These are phyloP conservation scores for Porogramme epimiltina DNA, from an alignment of 1,284 basidiomycete genomes.

Conservation along the genomic window DNA sequence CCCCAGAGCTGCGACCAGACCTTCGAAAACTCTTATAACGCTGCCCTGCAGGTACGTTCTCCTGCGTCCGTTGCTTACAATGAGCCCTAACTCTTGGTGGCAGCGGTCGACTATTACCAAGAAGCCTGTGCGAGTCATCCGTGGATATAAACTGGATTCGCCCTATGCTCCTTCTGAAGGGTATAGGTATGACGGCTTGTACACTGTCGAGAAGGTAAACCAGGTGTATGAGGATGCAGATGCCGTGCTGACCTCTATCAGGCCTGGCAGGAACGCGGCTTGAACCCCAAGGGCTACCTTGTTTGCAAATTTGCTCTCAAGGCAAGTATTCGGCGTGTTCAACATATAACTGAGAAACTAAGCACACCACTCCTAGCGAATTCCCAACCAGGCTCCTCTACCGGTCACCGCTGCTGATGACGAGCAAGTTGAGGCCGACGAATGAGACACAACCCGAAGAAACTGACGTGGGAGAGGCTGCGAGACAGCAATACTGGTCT, in stretches of 20 bases:
- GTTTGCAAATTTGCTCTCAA: conserved; percentile 84
- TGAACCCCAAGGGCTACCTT: conserved; percentile 62
- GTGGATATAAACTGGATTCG: conserved; percentile 77
- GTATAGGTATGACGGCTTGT: conserved; percentile 86
- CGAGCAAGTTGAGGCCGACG: background rate
- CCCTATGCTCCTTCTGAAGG: conserved; percentile 73
- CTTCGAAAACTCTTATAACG: conserved; percentile 74
- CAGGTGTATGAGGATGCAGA: background rate
- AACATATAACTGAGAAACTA: background rate
- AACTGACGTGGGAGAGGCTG: no score
- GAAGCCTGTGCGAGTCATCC: conserved; percentile 80
- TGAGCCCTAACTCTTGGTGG: no score
- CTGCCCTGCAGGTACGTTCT: conserved; percentile 57
- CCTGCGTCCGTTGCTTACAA: no score
- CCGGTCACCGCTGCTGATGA: conserved; percentile 9
- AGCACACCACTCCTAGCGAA: conserved; percentile 43
- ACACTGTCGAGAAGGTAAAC: conserved; percentile 67
- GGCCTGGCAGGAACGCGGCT: conserved; percentile 72
- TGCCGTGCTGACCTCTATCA: conserved; percentile 26
- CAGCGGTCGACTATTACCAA: conserved; percentile 70
- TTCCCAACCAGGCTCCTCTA: conserved; percentile 61
- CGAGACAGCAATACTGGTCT: no score
- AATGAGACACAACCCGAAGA: background rate
- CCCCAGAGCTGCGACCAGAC: conserved; percentile 80
- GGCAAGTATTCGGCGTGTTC: conserved; percentile 39